Base-by-base conservation (phyloP, 805 yeast species). In the Candida tibetensis region DNA sequence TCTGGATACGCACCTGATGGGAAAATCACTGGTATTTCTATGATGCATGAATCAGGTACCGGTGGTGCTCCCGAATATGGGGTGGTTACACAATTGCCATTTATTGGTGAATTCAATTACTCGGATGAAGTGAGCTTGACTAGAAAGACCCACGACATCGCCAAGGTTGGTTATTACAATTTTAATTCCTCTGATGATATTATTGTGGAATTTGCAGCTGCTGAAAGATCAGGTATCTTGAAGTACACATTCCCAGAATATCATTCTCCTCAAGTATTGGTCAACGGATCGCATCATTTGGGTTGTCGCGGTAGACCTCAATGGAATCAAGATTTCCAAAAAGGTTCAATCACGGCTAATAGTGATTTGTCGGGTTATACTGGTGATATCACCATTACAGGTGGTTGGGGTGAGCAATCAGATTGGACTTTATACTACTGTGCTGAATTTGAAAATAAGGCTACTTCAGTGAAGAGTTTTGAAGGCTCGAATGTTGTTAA, bases 61-160 rank as follows among this genome's bases (percentile, higher is more conserved):
- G 71, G 69, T n/a, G 68, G 68, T 3, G 57, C 67, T 4, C 67
- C 69, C 1, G 54, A 58, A 28, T 62, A 62, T 34, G 66, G 68
- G 10, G 57, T 60, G 7, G 62, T 58, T 9, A 46, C 63, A 2
- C 66, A 60, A 38, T 37, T 62, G 14, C 64, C 66, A 3, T 47
- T 50, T 16, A 27, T 48, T 5, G 55, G 52, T 9, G 38, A 39
- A 1, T 37, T 49, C 28, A 49, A 53, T 36, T 32, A 34, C 16
- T 19, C 44, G 2, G 21, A 13, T 1, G 50, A 47, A 26, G 41
- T 42, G 12, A 41, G 39, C n/a, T 17, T 50, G 6, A 30, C 30
- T 1, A 36, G 60, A 30, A 17, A 39, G 2, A 27, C 29, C 4
- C 44, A 45, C 1, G 66, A 62, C 39, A 10, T 32, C 10, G 60